Evolutionary conservation across 75 land plant species (phyloP).

Genomic region (Ceratopteris richardii): DNA sequence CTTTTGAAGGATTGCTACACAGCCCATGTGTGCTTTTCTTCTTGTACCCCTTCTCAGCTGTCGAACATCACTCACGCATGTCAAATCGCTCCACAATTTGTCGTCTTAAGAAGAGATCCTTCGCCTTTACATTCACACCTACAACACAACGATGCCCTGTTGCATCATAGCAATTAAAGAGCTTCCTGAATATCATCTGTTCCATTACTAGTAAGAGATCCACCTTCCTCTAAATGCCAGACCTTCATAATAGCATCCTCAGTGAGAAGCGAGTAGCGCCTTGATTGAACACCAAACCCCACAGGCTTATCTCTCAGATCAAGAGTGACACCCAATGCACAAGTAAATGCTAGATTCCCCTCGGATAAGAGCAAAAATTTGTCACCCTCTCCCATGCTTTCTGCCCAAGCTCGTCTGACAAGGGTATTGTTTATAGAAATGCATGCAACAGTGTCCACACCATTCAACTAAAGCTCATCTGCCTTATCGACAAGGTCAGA

Average conservation of each 20-base stretch:
- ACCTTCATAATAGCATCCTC: conserved; percentile 84
- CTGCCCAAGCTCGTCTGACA: conserved; percentile 80
- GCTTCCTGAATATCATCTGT: conserved; percentile 70
- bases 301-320: conserved; percentile 67
- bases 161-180: conserved; percentile 44
- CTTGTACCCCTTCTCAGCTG: too few relatives aligned
- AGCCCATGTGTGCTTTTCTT: too few relatives aligned
- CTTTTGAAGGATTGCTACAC: too few relatives aligned
- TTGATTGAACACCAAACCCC: conserved; percentile 61
- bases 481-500: conserved; percentile 83
- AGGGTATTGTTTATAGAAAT: conserved; percentile 85
- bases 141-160: too few relatives aligned
- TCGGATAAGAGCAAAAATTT: conserved; percentile 69
- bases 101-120: too few relatives aligned
- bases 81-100: too few relatives aligned
- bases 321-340: conserved; percentile 55
- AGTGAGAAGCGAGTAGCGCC: conserved; percentile 58
- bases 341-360: conserved; percentile 63
- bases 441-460: conserved; percentile 77
- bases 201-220: conserved; percentile 57
- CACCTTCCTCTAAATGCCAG: conserved; percentile 73
- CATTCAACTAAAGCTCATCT: conserved; percentile 54
- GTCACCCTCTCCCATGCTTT: conserved; percentile 45
- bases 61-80: too few relatives aligned
- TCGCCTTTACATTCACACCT: too few relatives aligned